These are phyloP conservation scores for Solanum tarijense DNA, from an alignment of 257 asterid species.

Conservation along the genomic window DNA sequence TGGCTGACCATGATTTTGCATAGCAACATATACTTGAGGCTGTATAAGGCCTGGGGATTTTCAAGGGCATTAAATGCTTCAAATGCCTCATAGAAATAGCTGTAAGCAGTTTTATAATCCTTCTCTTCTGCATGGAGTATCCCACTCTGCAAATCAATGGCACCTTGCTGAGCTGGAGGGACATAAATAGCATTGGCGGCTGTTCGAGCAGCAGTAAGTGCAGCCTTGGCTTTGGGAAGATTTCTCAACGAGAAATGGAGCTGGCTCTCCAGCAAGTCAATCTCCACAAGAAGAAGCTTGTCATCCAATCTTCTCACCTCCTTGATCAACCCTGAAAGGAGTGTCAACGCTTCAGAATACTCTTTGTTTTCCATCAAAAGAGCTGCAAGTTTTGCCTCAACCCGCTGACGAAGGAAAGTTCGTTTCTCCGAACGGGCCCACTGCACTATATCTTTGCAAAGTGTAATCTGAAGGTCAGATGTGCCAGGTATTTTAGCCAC, in stretches of 20 bases:
- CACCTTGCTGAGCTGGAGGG: constrained; percentile 42
- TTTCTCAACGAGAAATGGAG: constrained; percentile 37
- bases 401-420: constrained; percentile 41
- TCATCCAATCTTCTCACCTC: constrained; percentile 40
- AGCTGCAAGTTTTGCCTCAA: constrained; percentile 35
- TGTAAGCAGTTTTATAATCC: constrained; percentile 36
- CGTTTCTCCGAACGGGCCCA: constrained; percentile 40
- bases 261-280: constrained; percentile 38
- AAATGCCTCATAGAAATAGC: constrained; percentile 34
- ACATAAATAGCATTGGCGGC: constrained; percentile 39
- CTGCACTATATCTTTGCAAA: constrained; percentile 36
- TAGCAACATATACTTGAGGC: constrained; percentile 41
- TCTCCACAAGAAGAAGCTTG: constrained; percentile 38
- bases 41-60: constrained; percentile 32
- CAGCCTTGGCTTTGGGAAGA: constrained; percentile 38
- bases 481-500: constrained; percentile 37
- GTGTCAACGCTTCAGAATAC: constrained; percentile 32
- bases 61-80: constrained; percentile 40
- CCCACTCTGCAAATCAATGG: constrained; percentile 38
- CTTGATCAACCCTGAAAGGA: constrained; percentile 30
- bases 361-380: constrained; percentile 37
- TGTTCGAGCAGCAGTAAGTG: constrained; percentile 38
- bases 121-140: constrained; percentile 41
- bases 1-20: constrained; percentile 43
- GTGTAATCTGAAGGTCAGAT: constrained; percentile 30